Base-by-base conservation (phyloP, 805 yeast genomes). In the Candida orba region DNA sequence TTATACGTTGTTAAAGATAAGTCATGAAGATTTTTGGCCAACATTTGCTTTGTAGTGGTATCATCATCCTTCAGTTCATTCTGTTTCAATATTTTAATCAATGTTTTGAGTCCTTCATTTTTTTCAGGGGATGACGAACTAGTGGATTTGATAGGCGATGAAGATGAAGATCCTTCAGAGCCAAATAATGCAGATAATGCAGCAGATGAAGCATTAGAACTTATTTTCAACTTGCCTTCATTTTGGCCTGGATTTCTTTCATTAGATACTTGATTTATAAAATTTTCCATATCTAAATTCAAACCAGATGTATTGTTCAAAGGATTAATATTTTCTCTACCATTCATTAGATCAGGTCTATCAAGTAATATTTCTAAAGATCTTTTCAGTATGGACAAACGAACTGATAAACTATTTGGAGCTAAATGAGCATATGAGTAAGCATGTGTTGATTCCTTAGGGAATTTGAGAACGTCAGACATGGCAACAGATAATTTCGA, bases 371-470 rank as follows among this genome's bases (percentile, higher is more conserved):
- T 82, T 58, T 86, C 88, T 42, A 87, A 63, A 6, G 95, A 83
- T 51, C 93, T 66, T 56, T 81, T 84, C 52, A 87, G 66, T 14
- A 85, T 89, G 43, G 80, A 80, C 47, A 87, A 63, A 44, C 95
- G 68, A 39, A 85, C 74, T 0, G 93, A 86, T 44, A 87, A 62
- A 1, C 95, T 82, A 57, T 84, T 84, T 9, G 90, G 93, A 1
- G 91, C 81, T 44, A 86, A 65, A 42, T 84, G 85, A 3, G 93
- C 87, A 59, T 87, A 87, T 0, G 95, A 85, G 57, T 84, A 87
- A 2, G 95, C 84, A 58, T 84, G 90, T 1, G 93, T 77, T 12
- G 93, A 84, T 52, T 84, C 89, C 23, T 79, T 78, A 6, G 91
- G 88, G 56, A 86, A 82, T 48, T 71, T 73, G 34, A 80, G 58